Conservation (phyloP, 2,329 filamentous ascomycete genomes). For the Dothiorella sarmentorum region DNA sequence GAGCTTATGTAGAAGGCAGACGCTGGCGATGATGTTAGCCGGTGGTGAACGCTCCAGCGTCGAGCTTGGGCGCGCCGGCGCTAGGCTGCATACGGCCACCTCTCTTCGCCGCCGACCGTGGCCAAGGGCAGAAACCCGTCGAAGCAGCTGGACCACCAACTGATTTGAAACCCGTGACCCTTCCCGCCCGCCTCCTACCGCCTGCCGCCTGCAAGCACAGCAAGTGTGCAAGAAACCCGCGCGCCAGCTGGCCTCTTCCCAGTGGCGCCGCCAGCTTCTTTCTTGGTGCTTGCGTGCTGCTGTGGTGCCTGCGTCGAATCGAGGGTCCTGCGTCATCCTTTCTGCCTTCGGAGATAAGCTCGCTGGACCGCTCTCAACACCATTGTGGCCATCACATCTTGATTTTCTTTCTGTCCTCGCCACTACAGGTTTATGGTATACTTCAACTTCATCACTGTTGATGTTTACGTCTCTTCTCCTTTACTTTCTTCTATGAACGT, state of each 20-base stretch:
- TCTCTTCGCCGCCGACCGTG: not conserved
- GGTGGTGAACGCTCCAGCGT: slow-evolving; percentile 11
- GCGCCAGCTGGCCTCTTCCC: slow-evolving; percentile 6
- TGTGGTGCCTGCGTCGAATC: not conserved
- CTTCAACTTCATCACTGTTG: too few relatives aligned
- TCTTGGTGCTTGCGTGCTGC: not conserved
- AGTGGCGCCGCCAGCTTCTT: not conserved
- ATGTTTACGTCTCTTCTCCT: too few relatives aligned
- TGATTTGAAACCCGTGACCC: slow-evolving; percentile 8
- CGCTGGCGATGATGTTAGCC: slow-evolving; percentile 18
- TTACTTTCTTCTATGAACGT: too few relatives aligned
- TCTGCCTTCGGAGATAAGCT: slow-evolving; percentile 16
- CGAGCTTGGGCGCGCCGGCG: slow-evolving; percentile 13
- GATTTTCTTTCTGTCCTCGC: too few relatives aligned
- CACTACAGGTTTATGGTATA: too few relatives aligned
- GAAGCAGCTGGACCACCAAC: slow-evolving; percentile 1
- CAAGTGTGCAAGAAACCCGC: too few relatives aligned
- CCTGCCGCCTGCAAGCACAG: too few relatives aligned
- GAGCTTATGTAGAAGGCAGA: slow-evolving; percentile 16
- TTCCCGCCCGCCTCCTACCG: not conserved
- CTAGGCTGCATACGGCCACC: slow-evolving; percentile 1
- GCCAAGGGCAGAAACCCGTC: slow-evolving; percentile 10
- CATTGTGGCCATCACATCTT: not conserved
- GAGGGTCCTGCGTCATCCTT: slow-evolving; percentile 12
- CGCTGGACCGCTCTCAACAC: slow-evolving; percentile 9